Evolutionary conservation across 2,329 filamentous ascomycete species (phyloP).

Genomic region (Thelonectria blattea): DNA sequence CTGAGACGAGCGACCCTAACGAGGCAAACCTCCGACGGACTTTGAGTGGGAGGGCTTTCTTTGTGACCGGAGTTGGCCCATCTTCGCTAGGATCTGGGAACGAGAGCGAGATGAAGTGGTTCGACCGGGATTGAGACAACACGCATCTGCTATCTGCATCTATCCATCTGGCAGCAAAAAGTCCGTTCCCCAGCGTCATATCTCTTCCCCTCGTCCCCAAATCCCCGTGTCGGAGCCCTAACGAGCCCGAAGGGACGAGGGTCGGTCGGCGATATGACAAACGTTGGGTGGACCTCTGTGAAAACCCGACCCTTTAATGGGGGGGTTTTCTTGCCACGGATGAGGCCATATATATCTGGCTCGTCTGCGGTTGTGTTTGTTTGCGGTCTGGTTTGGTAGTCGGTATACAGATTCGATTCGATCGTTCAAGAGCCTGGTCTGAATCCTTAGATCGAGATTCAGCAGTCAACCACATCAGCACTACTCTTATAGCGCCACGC

Average conservation of each 20-base stretch:
- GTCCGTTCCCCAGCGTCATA: constrained; percentile 10
- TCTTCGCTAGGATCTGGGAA: not conserved
- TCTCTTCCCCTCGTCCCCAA: not conserved
- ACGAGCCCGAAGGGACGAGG: constrained; percentile 15
- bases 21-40: constrained; percentile 25
- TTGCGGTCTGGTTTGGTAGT: too few species aligned
- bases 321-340: not conserved
- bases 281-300: too few species aligned
- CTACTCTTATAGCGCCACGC: not conserved
- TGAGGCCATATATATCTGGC: constrained; percentile 22
- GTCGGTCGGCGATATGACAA: not conserved
- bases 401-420: too few species aligned
- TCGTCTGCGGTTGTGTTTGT: not conserved
- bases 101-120: constrained; percentile 23
- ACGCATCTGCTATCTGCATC: constrained; percentile 26
- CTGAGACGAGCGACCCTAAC: not conserved
- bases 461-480: not conserved
- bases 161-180: constrained; percentile 13
- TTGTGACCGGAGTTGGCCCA: constrained; percentile 1
- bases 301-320: constrained; percentile 15
- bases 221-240: constrained; percentile 11
- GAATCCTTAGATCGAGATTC: not conserved
- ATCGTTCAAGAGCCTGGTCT: too few species aligned
- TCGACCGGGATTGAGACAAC: constrained; percentile 21
- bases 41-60: constrained; percentile 17